Conservation (phyloP, 208 protist species). For the Porcisia hertigi region DNA sequence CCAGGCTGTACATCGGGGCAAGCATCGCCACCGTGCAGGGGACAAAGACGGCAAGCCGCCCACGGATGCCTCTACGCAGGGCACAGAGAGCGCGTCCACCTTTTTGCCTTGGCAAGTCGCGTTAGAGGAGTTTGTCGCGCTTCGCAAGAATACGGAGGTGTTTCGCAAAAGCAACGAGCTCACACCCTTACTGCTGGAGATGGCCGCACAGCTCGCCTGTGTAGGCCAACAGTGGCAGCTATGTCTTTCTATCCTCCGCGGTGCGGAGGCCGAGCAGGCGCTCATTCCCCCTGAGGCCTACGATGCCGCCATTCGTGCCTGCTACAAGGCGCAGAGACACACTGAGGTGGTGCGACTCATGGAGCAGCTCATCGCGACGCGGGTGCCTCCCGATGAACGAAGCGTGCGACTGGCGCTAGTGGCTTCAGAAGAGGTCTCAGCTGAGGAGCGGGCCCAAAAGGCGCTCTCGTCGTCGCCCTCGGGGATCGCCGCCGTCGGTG, state of each 20-base stretch:
- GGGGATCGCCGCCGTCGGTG: neutral
- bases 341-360: constrained; percentile 50
- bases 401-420: constrained; percentile 55
- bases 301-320: constrained; percentile 64
- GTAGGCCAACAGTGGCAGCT: constrained; percentile 53
- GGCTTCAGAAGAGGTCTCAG: constrained; percentile 57
- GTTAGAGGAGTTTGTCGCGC: constrained; percentile 40
- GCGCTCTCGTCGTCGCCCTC: neutral
- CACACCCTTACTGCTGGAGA: constrained; percentile 63
- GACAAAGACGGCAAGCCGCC: neutral
- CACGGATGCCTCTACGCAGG: neutral
- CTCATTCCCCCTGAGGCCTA: constrained; percentile 68
- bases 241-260: constrained; percentile 46
- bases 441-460: constrained; percentile 22
- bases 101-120: constrained; percentile 43
- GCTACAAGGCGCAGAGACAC: constrained; percentile 42
- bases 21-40: neutral
- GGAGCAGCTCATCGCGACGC: constrained; percentile 50
- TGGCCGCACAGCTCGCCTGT: constrained; percentile 46
- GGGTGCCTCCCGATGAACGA: constrained; percentile 59
- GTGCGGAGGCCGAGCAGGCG: constrained; percentile 41
- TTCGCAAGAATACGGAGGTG: constrained; percentile 32
- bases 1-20: neutral
- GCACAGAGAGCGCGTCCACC: neutral
- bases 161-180: constrained; percentile 44